Percentiles rank a stretch among this genome's conserved stretches.
These are phyloP conservation scores for Komagataella populi DNA, from an alignment of 805 yeast species.

Conservation along the genomic window DNA sequence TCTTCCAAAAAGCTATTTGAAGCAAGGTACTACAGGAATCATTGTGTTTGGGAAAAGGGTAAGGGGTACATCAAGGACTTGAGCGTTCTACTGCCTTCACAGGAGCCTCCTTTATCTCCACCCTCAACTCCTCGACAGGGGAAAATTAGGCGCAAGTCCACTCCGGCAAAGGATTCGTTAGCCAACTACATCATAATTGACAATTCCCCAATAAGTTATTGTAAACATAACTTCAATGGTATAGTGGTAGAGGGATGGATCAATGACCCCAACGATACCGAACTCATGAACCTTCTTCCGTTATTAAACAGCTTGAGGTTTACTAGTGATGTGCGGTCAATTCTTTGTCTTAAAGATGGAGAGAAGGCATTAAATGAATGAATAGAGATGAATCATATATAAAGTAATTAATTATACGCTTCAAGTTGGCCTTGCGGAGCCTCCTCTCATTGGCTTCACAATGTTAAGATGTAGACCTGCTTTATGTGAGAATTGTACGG, in stretches of 20 bases:
- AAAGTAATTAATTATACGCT: background rate
- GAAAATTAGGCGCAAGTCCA: constrained; percentile 10
- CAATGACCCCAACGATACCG: constrained; percentile 85
- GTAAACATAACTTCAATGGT: constrained; percentile 76
- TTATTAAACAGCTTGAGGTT: constrained; percentile 61
- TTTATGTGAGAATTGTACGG: constrained; percentile 7
- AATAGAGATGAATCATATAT: constrained; percentile 1
- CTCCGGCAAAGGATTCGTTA: background rate
- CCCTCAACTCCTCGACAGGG: constrained; percentile 12
- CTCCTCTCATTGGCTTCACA: constrained; percentile 51
- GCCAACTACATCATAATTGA: constrained; percentile 63
- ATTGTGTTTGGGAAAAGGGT: constrained; percentile 67
- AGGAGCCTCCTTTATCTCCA: constrained; percentile 7
- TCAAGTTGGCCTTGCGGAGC: constrained; percentile 11
- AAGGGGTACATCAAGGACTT: constrained; percentile 81
- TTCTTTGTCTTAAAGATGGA: constrained; percentile 65
- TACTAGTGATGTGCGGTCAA: constrained; percentile 72
- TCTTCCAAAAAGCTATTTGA: constrained; percentile 24
- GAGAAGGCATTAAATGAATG: constrained; percentile 39
- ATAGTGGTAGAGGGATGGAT: constrained; percentile 96
- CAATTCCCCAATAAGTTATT: constrained; percentile 86
- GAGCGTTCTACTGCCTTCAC: constrained; percentile 11
- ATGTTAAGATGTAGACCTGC: constrained; percentile 44
- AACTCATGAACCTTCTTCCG: constrained; percentile 71
- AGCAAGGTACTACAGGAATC: constrained; percentile 60